phyloP scores from a whole-genome alignment of 2,329 filamentous ascomycete genomes.

The Didymella glomerata region DNA sequence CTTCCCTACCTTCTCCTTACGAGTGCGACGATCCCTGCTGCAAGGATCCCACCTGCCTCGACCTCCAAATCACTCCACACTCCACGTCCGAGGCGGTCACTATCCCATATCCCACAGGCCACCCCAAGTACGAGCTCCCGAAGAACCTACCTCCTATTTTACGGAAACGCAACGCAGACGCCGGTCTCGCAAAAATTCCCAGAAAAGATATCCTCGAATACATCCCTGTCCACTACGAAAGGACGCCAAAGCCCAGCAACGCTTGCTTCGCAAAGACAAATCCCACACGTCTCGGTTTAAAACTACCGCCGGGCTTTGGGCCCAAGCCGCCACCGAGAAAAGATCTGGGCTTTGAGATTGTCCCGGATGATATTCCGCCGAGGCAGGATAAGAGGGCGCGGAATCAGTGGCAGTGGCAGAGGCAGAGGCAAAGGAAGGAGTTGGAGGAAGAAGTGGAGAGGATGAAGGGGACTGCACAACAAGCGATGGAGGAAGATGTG shows the following conservation, averaged over 20 bases:
- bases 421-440: neutral
- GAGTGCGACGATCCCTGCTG: neutral
- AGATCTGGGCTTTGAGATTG: neutral
- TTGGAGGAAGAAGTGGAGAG: neutral
- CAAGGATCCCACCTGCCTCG: neutral
- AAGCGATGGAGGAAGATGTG: neutral
- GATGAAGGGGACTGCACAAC: neutral
- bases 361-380: neutral
- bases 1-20: neutral
- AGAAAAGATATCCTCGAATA: conserved; percentile 1
- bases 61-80: neutral
- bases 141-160: neutral
- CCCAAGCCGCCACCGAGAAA: neutral
- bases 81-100: neutral
- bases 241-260: neutral
- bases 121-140: neutral
- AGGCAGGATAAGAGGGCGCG: neutral
- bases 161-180: neutral
- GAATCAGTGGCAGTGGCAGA: neutral
- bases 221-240: neutral
- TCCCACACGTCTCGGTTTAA: neutral
- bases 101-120: neutral
- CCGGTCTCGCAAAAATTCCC: conserved; percentile 1
- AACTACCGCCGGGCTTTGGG: neutral
- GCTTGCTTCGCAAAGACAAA: neutral